These are phyloP conservation scores for Monosporozyma servazzii DNA, from an alignment of 805 yeast genomes.

Conservation along the genomic window DNA sequence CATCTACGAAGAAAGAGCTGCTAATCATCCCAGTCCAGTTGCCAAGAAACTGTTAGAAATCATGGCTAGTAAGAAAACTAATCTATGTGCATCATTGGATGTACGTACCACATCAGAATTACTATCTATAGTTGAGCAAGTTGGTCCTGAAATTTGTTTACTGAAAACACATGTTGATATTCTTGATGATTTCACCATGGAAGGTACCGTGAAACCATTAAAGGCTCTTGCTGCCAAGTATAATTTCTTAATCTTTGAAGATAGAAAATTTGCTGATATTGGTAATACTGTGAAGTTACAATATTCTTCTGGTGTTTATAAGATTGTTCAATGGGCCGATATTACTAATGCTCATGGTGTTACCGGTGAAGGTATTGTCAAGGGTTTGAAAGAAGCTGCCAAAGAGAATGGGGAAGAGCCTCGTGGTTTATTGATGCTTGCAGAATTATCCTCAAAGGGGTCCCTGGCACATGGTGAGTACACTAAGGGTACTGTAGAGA, in stretches of 20 bases:
- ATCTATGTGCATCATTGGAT: conserved; percentile 91
- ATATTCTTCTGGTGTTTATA: conserved; percentile 81
- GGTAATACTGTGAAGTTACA: conserved; percentile 96
- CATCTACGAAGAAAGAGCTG: conserved; percentile 63
- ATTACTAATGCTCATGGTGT: conserved; percentile 97
- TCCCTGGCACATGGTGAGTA: conserved; percentile 89
- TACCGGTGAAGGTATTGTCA: conserved; percentile 88
- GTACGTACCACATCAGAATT: conserved; percentile 74
- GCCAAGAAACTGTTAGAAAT: conserved; percentile 64
- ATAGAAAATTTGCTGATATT: conserved; percentile 95
- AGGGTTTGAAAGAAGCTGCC: conserved; percentile 78
- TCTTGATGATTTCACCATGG: conserved; percentile 78
- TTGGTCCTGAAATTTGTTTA: conserved; percentile 88
- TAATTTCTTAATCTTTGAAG: conserved; percentile 88
- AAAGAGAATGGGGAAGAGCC: conserved; percentile 59
- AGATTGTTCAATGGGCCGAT: conserved; percentile 90
- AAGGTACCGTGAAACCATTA: conserved; percentile 68
- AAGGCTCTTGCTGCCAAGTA: conserved; percentile 66
- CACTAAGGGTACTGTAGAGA: conserved; percentile 78
- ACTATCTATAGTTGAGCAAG: conserved; percentile 56
- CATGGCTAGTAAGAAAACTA: conserved; percentile 74
- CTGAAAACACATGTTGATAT: conserved; percentile 94
- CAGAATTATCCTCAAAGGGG: conserved; percentile 91
- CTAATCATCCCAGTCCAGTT: conserved; percentile 61
- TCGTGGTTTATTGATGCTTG: conserved; percentile 87